phyloP scores from a whole-genome alignment of 108 stramenopile genomes.

The Schizochytrium sp. region DNA sequence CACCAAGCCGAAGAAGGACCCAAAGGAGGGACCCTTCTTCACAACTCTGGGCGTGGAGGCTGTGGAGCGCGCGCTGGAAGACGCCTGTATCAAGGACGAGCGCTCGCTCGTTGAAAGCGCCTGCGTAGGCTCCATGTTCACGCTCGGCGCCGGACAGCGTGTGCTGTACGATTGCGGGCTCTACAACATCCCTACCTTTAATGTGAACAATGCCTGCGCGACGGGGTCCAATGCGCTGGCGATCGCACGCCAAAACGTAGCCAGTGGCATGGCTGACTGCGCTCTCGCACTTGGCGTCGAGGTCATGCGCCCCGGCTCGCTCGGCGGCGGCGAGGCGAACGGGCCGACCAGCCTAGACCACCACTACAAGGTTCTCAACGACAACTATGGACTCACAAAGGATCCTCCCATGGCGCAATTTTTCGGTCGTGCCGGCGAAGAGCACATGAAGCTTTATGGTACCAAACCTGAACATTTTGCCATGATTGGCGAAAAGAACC shows the following conservation, averaged over 20 bases:
- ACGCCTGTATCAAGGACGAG: neutral
- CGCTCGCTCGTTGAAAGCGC: neutral
- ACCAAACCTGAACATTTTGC: conserved; percentile 4
- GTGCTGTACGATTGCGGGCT: neutral
- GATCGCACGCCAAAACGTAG: neutral
- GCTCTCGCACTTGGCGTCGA: neutral
- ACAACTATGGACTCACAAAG: neutral
- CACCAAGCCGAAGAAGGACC: neutral
- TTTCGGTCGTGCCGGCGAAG: neutral
- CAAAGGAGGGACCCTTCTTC: neutral
- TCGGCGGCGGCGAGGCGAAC: neutral
- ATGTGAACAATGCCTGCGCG: conserved; percentile 9
- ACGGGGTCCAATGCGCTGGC: neutral
- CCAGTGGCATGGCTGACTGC: neutral
- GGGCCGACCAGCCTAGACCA: neutral
- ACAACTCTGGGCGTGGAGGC: neutral
- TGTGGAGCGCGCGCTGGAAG: neutral
- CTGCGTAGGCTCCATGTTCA: neutral
- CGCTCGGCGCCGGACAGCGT: neutral
- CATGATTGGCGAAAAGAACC: neutral
- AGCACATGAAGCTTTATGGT: conserved; percentile 12
- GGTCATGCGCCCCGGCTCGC: neutral
- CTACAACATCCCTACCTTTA: neutral
- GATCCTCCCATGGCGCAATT: neutral
- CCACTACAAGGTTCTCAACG: neutral